A percentile compares a stretch with the other conserved stretches of the same genome.
These are phyloP conservation scores for Chlorella sp. DNA, from an alignment of 139 green algal species.

Conservation along the genomic window DNA sequence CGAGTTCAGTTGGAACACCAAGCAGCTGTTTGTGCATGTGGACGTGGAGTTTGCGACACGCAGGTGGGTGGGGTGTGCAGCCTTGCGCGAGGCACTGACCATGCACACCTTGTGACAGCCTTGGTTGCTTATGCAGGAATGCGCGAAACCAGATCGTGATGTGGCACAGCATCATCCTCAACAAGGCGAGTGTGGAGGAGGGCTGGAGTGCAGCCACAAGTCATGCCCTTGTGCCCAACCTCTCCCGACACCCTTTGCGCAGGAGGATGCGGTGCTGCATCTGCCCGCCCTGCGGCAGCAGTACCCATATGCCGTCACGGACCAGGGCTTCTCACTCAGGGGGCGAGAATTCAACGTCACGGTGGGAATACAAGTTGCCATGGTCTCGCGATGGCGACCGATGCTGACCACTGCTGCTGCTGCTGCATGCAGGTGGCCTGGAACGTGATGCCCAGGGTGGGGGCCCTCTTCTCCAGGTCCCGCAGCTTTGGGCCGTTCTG, in stretches of 20 bases:
- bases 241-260: not conserved
- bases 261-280: conserved; percentile 53
- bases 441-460: conserved; percentile 85
- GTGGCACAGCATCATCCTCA: conserved; percentile 75
- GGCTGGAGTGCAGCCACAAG: not conserved
- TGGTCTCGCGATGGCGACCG: too few relatives aligned
- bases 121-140: too few relatives aligned
- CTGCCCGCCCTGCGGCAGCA: conserved; percentile 58
- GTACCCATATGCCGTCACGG: conserved; percentile 76
- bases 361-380: too few relatives aligned
- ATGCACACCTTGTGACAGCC: too few relatives aligned
- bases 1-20: conserved; percentile 88
- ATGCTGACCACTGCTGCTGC: too few relatives aligned
- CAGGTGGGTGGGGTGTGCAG: too few relatives aligned
- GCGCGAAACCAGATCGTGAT: conserved; percentile 76
- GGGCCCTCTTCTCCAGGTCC: conserved; percentile 24
- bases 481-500: too few relatives aligned
- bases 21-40: conserved; percentile 83
- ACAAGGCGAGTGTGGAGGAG: conserved; percentile 39
- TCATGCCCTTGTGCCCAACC: not conserved
- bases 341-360: conserved; percentile 70
- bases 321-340: conserved; percentile 62
- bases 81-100: too few relatives aligned
- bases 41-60: conserved; percentile 56
- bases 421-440: too few relatives aligned